Percentiles rank a stretch among this genome's conserved stretches.
phyloP scores from a whole-genome alignment of 129 eudicot species.

The Gnaphalium uliginosum region DNA sequence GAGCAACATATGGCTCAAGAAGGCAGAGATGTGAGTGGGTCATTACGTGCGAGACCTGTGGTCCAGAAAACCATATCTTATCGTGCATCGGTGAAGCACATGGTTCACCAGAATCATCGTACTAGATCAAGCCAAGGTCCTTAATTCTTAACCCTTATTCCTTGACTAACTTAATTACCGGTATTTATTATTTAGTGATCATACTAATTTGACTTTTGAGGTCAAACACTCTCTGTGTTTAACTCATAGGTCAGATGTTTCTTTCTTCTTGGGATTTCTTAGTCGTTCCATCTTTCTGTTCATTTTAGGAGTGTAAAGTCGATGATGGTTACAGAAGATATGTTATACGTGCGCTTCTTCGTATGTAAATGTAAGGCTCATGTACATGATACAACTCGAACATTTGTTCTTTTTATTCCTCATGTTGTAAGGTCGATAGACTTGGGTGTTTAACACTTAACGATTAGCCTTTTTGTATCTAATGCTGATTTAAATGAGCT shows the following conservation, averaged over 20 bases:
- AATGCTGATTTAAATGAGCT: too few relatives aligned
- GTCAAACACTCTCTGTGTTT: background rate
- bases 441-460: conserved; percentile 6
- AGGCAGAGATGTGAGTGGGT: background rate
- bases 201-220: background rate
- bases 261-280: background rate
- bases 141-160: background rate
- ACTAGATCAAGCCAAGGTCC: conserved; percentile 18
- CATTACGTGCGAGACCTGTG: conserved; percentile 11
- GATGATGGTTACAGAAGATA: background rate
- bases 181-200: background rate
- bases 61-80: conserved; percentile 15
- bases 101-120: conserved; percentile 14
- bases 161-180: background rate
- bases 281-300: background rate
- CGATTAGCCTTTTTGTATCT: background rate
- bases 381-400: background rate
- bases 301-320: conserved; percentile 1
- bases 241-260: background rate
- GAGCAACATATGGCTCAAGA: conserved; percentile 8
- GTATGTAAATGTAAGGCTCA: background rate
- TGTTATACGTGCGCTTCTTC: background rate
- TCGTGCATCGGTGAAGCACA: conserved; percentile 26
- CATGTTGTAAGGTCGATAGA: conserved; percentile 9
- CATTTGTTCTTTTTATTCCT: background rate